Conservation (phyloP, 306 rosid species). For the Alnus rubra region DNA sequence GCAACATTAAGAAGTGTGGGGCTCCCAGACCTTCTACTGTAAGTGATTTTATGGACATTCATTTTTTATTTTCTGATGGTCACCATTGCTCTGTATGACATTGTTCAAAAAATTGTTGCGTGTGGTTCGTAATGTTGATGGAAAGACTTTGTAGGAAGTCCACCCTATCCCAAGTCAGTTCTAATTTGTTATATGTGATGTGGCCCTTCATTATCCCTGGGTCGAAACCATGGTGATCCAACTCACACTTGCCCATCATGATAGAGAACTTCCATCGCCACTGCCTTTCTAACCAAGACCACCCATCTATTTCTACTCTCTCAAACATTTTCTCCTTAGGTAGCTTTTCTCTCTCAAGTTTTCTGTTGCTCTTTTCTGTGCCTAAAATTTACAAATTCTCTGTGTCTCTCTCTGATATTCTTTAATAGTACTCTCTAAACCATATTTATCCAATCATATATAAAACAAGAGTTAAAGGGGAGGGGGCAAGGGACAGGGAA, state of each 20-base stretch:
- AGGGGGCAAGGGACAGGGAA: not conserved
- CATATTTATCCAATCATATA: too few species aligned
- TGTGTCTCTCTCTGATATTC: not conserved
- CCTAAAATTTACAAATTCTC: not conserved
- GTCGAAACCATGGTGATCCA: not conserved
- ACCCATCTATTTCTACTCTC: not conserved
- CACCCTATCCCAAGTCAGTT: not conserved
- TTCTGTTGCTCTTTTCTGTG: not conserved
- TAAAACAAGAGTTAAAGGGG: too few species aligned
- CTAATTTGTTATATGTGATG: not conserved
- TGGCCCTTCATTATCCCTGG: not conserved
- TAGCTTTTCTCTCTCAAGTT: not conserved
- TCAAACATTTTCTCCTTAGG: not conserved
- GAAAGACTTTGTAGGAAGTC: not conserved
- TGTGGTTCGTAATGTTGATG: not conserved
- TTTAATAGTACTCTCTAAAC: not conserved
- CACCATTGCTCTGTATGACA: not conserved
- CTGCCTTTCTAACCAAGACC: not conserved
- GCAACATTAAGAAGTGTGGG: constrained; percentile 61
- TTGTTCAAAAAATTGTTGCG: not conserved
- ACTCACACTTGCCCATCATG: not conserved
- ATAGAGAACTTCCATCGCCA: not conserved
- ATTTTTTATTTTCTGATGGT: constrained; percentile 6
- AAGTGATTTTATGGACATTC: constrained; percentile 20
- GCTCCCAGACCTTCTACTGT: constrained; percentile 46